phyloP scores from a whole-genome alignment of 345 rosid genomes.

The Syzygium oleosum region DNA sequence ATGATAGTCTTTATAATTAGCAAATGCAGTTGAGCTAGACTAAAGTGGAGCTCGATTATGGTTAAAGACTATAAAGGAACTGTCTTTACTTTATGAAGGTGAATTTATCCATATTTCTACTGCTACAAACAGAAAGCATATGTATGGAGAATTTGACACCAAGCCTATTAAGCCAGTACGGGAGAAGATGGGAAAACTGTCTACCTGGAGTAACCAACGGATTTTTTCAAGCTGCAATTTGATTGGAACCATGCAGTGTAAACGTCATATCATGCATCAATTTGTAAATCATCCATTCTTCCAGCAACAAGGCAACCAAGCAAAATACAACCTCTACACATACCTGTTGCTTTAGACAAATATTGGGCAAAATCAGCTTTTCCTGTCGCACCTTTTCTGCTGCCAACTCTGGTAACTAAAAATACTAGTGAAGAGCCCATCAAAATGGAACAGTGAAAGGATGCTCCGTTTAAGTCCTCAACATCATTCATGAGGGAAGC shows the following conservation, averaged over 20 bases:
- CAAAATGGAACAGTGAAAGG: neutral
- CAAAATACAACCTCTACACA: neutral
- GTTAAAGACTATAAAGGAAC: neutral
- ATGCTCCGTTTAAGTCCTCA: neutral
- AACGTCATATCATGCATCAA: neutral
- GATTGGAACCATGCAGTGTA: neutral
- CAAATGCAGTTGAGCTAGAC: neutral
- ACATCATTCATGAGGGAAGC: constrained; percentile 14
- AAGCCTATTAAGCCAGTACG: neutral
- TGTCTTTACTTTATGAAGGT: neutral
- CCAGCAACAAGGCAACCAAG: neutral
- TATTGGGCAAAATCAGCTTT: neutral
- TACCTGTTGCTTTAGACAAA: neutral
- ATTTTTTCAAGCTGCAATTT: neutral
- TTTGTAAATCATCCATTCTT: neutral
- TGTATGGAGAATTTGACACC: neutral
- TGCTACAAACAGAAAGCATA: neutral
- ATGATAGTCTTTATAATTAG: neutral
- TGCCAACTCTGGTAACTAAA: neutral
- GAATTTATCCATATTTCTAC: neutral
- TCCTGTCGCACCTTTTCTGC: neutral
- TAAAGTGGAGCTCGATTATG: neutral
- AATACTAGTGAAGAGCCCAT: neutral
- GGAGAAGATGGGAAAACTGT: neutral
- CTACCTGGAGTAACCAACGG: neutral